A percentile compares a stretch with the other conserved stretches of the same genome.
phyloP scores from a whole-genome alignment of 768 basidiomycete species.

The Trametes sanguinea region DNA sequence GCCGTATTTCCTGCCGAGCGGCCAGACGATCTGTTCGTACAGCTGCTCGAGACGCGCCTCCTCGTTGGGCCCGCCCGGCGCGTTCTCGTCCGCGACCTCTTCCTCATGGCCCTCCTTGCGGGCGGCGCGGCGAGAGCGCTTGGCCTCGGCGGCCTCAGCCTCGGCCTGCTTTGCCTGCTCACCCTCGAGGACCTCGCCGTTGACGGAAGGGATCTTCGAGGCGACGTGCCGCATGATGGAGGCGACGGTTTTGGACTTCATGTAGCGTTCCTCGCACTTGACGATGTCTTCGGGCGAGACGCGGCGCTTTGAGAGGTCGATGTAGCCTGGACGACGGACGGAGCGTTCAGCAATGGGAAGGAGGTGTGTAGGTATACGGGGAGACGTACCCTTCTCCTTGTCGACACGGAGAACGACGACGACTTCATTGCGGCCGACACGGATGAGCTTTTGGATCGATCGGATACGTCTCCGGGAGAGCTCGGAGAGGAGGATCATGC shows the following conservation, averaged over 20 bases:
- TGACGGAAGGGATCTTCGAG: slow-evolving; percentile 65
- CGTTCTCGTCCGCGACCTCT: slow-evolving; percentile 42
- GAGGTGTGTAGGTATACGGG: not conserved
- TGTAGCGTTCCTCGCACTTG: slow-evolving; percentile 98
- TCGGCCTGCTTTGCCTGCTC: slow-evolving; percentile 30
- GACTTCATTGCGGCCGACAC: slow-evolving; percentile 96
- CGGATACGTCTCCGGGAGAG: slow-evolving; percentile 94
- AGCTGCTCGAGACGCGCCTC: slow-evolving; percentile 81
- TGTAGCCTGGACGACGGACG: slow-evolving; percentile 71
- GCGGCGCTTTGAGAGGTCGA: slow-evolving; percentile 97
- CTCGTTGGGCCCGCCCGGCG: slow-evolving; percentile 50
- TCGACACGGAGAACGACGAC: slow-evolving; percentile 98
- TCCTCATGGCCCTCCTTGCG: slow-evolving; percentile 50
- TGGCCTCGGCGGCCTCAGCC: slow-evolving; percentile 44
- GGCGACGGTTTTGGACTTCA: slow-evolving; percentile 96
- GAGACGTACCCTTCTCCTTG: slow-evolving; percentile 88
- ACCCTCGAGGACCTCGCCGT: slow-evolving; percentile 34
- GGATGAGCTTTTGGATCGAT: slow-evolving; percentile 96
- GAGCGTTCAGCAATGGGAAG: not conserved
- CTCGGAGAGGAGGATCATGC: slow-evolving; percentile 99
- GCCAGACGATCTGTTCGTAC: slow-evolving; percentile 93
- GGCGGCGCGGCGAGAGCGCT: slow-evolving; percentile 46
- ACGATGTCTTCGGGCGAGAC: slow-evolving; percentile 97
- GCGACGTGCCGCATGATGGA: slow-evolving; percentile 92
- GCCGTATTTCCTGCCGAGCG: slow-evolving; percentile 87